Evolutionary conservation across 257 asterid genomes (phyloP).

Genomic region (Fraxinus excelsior): DNA sequence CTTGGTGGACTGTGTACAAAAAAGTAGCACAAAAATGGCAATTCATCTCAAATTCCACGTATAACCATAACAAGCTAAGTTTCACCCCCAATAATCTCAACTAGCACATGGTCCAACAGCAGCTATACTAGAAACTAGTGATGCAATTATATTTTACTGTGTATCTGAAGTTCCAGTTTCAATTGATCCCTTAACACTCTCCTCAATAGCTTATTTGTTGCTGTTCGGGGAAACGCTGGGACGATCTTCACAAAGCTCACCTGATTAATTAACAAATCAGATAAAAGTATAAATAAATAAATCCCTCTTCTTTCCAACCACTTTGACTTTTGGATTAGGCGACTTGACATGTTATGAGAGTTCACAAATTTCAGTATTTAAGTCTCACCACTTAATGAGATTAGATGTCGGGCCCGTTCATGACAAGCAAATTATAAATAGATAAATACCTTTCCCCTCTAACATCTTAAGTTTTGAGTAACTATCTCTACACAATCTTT

Average conservation of each 20-base stretch:
- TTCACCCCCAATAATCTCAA: too few species aligned
- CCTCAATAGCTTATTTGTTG: slow-evolving; percentile 76
- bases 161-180: slow-evolving; percentile 57
- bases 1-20: too few species aligned
- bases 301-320: not conserved
- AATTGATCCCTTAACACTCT: slow-evolving; percentile 75
- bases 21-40: too few species aligned
- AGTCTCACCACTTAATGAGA: not conserved
- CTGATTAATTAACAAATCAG: slow-evolving; percentile 33
- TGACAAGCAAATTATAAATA: not conserved
- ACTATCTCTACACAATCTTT: too few species aligned
- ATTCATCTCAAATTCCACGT: too few species aligned
- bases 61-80: too few species aligned
- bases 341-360: not conserved
- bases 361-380: not conserved
- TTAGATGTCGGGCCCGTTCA: not conserved
- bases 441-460: too few species aligned
- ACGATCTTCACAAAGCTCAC: slow-evolving; percentile 69
- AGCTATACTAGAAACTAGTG: too few species aligned
- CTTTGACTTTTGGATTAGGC: too few species aligned
- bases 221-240: slow-evolving; percentile 75
- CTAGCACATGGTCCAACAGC: not conserved
- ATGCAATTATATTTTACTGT: slow-evolving; percentile 47
- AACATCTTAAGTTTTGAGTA: not conserved
- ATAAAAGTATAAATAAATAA: too few species aligned